Conservation (phyloP, 495 filamentous ascomycete genomes). For the Talaromyces thailandensis region DNA sequence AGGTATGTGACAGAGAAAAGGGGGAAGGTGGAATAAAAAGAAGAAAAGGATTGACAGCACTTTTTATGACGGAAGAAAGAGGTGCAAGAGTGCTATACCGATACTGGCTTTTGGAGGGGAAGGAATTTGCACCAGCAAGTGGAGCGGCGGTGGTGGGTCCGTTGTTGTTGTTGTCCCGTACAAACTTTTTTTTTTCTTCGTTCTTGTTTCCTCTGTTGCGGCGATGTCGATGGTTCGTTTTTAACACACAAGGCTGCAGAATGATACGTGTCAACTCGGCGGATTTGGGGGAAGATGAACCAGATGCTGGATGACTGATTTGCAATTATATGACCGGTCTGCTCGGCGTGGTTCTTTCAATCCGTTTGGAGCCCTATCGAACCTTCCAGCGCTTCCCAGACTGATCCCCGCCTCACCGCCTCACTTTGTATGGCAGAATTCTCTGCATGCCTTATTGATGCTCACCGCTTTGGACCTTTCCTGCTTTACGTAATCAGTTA, state of each 20-base stretch:
- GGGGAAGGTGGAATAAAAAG: slow-evolving; percentile 6
- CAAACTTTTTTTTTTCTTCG: neutral
- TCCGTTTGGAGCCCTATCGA: neutral
- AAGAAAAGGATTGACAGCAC: neutral
- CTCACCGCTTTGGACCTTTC: neutral
- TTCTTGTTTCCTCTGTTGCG: neutral
- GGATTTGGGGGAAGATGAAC: neutral
- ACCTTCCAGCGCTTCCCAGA: slow-evolving; percentile 5
- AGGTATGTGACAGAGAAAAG: slow-evolving; percentile 7
- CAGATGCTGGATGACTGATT: neutral
- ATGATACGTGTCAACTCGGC: neutral
- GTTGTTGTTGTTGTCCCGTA: neutral
- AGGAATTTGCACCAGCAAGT: slow-evolving; percentile 4
- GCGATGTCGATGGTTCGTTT: neutral
- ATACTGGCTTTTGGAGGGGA: neutral
- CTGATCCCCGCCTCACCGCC: neutral
- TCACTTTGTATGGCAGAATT: slow-evolving; percentile 1
- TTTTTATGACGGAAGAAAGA: neutral
- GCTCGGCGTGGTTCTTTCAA: neutral
- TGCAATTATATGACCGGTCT: neutral
- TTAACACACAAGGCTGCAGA: neutral
- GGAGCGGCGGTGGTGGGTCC: neutral
- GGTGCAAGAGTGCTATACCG: neutral
- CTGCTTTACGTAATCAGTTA: slow-evolving; percentile 6
- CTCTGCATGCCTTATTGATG: too few relatives aligned